Conservation (phyloP, 2,329 filamentous ascomycete genomes). For the Pleurostoma richardsiae region DNA sequence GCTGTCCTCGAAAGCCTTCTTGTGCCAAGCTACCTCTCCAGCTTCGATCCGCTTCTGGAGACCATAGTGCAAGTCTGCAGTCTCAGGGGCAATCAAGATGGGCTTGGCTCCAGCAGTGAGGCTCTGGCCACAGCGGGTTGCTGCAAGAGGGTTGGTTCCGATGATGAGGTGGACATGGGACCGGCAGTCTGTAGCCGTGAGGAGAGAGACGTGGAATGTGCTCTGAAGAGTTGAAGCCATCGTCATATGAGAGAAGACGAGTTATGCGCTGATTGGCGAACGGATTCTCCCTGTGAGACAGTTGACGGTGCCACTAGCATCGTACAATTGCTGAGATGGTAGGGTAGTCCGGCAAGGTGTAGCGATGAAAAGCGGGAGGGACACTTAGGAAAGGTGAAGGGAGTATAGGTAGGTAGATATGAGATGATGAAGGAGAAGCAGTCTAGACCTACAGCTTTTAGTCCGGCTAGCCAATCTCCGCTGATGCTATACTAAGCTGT, state of each 20-base stretch:
- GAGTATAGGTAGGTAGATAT: background rate
- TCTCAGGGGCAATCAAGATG: constrained; percentile 68
- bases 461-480: background rate
- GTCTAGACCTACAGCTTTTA: background rate
- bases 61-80: constrained; percentile 51
- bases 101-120: constrained; percentile 78
- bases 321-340: background rate
- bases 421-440: background rate
- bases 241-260: background rate
- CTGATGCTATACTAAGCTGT: background rate
- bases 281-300: background rate
- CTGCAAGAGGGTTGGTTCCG: constrained; percentile 83
- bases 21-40: constrained; percentile 61
- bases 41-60: constrained; percentile 61
- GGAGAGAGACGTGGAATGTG: constrained; percentile 43
- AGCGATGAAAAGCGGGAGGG: background rate
- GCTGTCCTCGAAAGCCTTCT: constrained; percentile 60
- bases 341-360: background rate
- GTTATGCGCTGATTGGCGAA: background rate
- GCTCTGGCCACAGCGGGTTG: constrained; percentile 73
- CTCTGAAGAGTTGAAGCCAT: background rate
- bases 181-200: constrained; percentile 67
- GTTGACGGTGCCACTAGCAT: constrained; percentile 2
- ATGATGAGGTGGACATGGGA: constrained; percentile 78
- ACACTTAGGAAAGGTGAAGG: constrained; percentile 1